Percentiles rank a stretch among this genome's conserved stretches.
Conservation (phyloP, 108 stramenopile genomes). For the Skeletonema marinoi region DNA sequence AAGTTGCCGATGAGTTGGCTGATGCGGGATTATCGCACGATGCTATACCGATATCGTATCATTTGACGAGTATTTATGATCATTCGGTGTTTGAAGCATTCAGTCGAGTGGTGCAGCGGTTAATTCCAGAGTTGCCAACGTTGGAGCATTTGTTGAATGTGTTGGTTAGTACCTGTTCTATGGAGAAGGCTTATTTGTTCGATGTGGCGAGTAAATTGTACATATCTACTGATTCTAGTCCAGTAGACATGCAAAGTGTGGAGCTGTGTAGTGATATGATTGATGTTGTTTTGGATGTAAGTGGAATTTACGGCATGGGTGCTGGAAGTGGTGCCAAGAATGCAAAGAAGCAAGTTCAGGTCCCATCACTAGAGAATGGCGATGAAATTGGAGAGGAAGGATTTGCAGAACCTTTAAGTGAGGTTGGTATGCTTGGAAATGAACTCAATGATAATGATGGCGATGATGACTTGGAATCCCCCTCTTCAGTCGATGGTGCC, state of each 20-base stretch:
- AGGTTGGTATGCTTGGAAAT: conserved; percentile 12
- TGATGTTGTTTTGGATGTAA: conserved; percentile 98
- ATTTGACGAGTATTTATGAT: conserved; percentile 96
- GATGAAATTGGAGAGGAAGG: conserved; percentile 24
- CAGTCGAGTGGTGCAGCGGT: conserved; percentile 87
- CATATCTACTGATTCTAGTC: conserved; percentile 95
- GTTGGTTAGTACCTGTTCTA: conserved; percentile 89
- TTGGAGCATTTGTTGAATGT: conserved; percentile 95
- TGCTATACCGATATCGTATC: conserved; percentile 84
- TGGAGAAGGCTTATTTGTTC: conserved; percentile 98
- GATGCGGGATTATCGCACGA: conserved; percentile 86
- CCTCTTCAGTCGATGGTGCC: not conserved
- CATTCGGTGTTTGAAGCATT: conserved; percentile 98
- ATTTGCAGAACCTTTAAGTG: not conserved
- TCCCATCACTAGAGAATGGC: conserved; percentile 19
- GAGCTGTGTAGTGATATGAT: conserved; percentile 99
- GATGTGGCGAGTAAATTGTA: conserved; percentile 98
- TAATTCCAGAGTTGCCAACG: conserved; percentile 94
- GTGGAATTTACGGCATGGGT: conserved; percentile 96
- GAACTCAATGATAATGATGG: conserved; percentile 18
- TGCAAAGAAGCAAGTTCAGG: not conserved
- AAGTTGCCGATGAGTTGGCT: conserved; percentile 82
- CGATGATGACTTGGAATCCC: conserved; percentile 11
- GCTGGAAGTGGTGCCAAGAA: conserved; percentile 22
- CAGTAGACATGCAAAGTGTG: conserved; percentile 95